phyloP scores from a whole-genome alignment of 495 filamentous ascomycete genomes.

The Sordaria brevicollis region DNA sequence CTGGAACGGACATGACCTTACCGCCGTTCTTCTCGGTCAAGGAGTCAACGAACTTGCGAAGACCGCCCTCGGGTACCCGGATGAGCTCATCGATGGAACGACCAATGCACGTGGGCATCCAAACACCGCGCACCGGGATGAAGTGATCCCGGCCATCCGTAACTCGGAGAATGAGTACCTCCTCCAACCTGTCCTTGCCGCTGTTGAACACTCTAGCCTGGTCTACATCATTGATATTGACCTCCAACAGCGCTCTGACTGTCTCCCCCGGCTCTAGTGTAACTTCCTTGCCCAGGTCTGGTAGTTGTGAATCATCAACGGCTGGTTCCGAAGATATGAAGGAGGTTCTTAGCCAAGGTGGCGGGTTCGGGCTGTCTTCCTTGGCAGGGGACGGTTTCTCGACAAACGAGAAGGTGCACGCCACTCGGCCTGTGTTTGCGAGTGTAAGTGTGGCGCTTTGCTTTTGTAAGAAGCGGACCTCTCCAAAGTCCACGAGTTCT shows the following conservation, averaged over 20 bases:
- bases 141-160: conserved; percentile 83
- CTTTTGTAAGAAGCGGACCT: conserved; percentile 55
- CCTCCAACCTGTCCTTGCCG: conserved; percentile 54
- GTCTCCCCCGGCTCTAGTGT: conserved; percentile 77
- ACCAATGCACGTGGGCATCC: conserved; percentile 76
- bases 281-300: conserved; percentile 37
- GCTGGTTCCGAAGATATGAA: conserved; percentile 40
- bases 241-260: conserved; percentile 53
- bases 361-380: conserved; percentile 27
- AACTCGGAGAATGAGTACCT: conserved; percentile 84
- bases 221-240: conserved; percentile 50
- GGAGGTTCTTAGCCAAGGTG: conserved; percentile 57
- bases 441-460: conserved; percentile 61
- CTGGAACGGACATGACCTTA: conserved; percentile 26
- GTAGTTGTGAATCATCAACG: conserved; percentile 25
- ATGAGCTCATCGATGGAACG: conserved; percentile 76
- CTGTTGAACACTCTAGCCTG: conserved; percentile 66
- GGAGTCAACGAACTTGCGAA: conserved; percentile 34
- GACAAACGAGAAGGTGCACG: conserved; percentile 66
- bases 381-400: conserved; percentile 49
- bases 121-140: conserved; percentile 64
- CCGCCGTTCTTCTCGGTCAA: conserved; percentile 13
- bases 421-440: conserved; percentile 79
- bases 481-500: conserved; percentile 65
- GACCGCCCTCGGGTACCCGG: conserved; percentile 69